A percentile compares a stretch with the other conserved stretches of the same genome.
Evolutionary conservation across 768 basidiomycete genomes (phyloP).

Genomic region (Trametes gibbosa): DNA sequence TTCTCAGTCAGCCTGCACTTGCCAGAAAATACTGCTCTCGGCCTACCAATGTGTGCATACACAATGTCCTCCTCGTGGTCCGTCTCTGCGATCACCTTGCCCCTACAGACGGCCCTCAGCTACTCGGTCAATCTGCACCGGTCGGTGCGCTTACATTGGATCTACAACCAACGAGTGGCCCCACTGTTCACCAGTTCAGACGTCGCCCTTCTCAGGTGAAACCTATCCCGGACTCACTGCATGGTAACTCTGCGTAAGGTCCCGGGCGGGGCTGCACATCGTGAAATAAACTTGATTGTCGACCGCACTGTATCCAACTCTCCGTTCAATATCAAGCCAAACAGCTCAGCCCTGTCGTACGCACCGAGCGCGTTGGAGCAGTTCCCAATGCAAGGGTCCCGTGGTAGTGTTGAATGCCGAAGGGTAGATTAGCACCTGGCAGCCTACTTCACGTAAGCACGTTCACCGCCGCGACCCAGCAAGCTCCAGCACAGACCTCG

Average conservation of each 20-base stretch:
- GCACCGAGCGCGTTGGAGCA: slow-evolving; percentile 84
- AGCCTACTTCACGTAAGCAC: slow-evolving; percentile 46
- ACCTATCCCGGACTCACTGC: slow-evolving; percentile 52
- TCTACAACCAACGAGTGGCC: slow-evolving; percentile 91
- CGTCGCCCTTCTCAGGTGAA: background rate
- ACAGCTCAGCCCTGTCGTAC: slow-evolving; percentile 13
- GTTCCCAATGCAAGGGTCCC: slow-evolving; percentile 94
- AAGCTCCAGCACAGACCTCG: slow-evolving; percentile 49
- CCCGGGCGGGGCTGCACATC: slow-evolving; percentile 94
- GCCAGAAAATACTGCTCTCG: background rate
- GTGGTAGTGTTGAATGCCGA: slow-evolving; percentile 95
- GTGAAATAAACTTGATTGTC: slow-evolving; percentile 97
- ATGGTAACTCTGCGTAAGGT: slow-evolving; percentile 79
- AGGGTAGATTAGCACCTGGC: slow-evolving; percentile 87
- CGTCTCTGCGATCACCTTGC: slow-evolving; percentile 68
- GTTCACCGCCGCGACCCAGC: background rate
- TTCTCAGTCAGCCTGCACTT: slow-evolving; percentile 1
- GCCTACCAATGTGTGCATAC: slow-evolving; percentile 78
- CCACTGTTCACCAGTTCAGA: slow-evolving; percentile 48
- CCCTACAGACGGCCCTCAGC: slow-evolving; percentile 47
- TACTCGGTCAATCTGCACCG: background rate
- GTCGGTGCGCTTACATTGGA: slow-evolving; percentile 60
- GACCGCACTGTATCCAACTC: slow-evolving; percentile 69
- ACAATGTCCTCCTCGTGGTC: slow-evolving; percentile 76
- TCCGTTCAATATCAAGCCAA: background rate